These are phyloP conservation scores for Filosporella fistucella DNA, from an alignment of 495 filamentous ascomycete species.

Conservation along the genomic window DNA sequence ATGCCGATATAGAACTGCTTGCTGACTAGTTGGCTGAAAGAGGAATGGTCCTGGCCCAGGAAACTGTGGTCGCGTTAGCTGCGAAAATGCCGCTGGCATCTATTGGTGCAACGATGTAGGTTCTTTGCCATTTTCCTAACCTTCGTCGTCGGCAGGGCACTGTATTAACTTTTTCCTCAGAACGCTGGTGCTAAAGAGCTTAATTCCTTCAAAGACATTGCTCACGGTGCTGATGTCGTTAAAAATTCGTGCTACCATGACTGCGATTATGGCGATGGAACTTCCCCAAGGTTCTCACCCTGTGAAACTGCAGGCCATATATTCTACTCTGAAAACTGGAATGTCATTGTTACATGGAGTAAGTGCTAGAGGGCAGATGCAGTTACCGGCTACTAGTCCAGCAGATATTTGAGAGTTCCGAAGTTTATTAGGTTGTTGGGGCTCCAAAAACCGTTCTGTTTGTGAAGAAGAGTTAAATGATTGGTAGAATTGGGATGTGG, in stretches of 20 bases:
- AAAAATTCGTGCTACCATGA: not conserved
- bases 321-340: not conserved
- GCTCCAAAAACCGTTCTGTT: no score
- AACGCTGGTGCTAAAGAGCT: no score
- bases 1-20: not conserved
- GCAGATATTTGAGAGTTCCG: no score
- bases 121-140: not conserved
- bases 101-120: slow-evolving; percentile 28
- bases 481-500: no score
- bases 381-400: no score
- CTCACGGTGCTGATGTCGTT: not conserved
- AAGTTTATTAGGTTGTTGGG: no score
- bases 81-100: slow-evolving; percentile 23
- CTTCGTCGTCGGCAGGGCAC: not conserved
- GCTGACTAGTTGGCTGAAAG: not conserved
- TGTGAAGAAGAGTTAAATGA: no score
- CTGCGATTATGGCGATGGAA: not conserved
- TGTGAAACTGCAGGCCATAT: no score
- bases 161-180: not conserved
- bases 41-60: slow-evolving; percentile 22
- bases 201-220: not conserved
- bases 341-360: not conserved
- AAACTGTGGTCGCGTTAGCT: slow-evolving; percentile 24
- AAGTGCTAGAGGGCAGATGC: not conserved
- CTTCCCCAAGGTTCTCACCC: not conserved